Evolutionary conservation across 176 grass and related monocot genomes (phyloP).

Genomic region (Hordeum marinum): DNA sequence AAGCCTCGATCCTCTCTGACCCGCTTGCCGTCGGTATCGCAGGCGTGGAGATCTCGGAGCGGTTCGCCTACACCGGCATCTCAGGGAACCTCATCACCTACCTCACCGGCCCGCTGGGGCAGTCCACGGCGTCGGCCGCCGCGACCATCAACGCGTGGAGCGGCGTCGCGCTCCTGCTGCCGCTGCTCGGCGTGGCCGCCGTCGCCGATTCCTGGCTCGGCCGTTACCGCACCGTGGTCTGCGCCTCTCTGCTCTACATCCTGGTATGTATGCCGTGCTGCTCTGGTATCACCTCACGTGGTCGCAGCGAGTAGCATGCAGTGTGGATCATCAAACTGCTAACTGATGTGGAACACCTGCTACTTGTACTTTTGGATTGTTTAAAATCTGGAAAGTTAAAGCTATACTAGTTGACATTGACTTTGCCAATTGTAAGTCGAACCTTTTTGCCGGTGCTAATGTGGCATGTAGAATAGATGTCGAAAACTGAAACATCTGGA

Average conservation of each 20-base stretch:
- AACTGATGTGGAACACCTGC: neutral
- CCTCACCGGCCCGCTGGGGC: constrained; percentile 46
- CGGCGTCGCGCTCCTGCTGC: constrained; percentile 32
- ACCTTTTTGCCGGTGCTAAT: neutral
- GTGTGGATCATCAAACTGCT: neutral
- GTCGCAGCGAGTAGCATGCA: no score
- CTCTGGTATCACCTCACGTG: no score
- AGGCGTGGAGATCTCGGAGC: constrained; percentile 57
- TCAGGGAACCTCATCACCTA: constrained; percentile 55
- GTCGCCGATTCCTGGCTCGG: constrained; percentile 68
- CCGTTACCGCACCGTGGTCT: constrained; percentile 43
- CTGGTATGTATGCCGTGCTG: constrained; percentile 19
- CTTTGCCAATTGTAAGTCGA: neutral
- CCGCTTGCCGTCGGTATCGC: neutral
- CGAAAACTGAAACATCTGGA: no score
- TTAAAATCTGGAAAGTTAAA: neutral
- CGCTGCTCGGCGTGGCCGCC: constrained; percentile 43
- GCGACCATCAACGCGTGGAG: constrained; percentile 50
- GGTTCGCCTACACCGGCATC: constrained; percentile 46
- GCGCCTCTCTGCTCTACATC: constrained; percentile 50
- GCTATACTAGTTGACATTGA: neutral
- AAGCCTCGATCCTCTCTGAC: neutral
- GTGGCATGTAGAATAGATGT: neutral
- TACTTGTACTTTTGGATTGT: neutral
- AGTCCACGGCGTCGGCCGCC: constrained; percentile 55